Percentiles rank a stretch among this genome's conserved stretches.
phyloP scores from a whole-genome alignment of 306 rosid species.

The Hippophae gyantsensis region DNA sequence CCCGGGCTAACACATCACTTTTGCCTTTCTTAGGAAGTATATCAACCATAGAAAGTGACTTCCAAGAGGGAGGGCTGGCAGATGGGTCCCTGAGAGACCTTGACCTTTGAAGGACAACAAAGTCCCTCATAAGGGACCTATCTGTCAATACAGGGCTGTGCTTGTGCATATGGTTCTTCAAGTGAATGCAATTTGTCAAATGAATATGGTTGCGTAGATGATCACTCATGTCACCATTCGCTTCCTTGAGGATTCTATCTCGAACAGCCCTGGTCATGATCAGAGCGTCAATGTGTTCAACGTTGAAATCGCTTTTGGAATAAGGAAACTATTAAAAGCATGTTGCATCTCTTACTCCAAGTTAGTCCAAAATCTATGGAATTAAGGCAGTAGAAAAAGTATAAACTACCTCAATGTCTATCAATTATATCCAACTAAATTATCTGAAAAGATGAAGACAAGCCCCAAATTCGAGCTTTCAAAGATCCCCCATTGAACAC shows the following conservation, averaged over 20 bases:
- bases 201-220: slow-evolving; percentile 96
- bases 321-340: slow-evolving; percentile 28
- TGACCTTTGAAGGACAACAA: slow-evolving; percentile 80
- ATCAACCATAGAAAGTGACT: slow-evolving; percentile 73
- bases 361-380: slow-evolving; percentile 21
- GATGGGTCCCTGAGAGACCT: slow-evolving; percentile 94
- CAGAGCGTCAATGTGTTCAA: slow-evolving; percentile 38
- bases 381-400: slow-evolving; percentile 20
- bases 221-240: slow-evolving; percentile 90
- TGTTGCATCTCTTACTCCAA: slow-evolving; percentile 36
- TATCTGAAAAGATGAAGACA: slow-evolving; percentile 17
- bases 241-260: slow-evolving; percentile 87
- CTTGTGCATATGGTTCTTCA: slow-evolving; percentile 99
- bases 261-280: slow-evolving; percentile 95
- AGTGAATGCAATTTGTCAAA: slow-evolving; percentile 94
- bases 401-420: slow-evolving; percentile 10
- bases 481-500: slow-evolving; percentile 16
- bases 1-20: slow-evolving; percentile 42
- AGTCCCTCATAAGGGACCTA: slow-evolving; percentile 88
- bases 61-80: slow-evolving; percentile 95
- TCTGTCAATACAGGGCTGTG: slow-evolving; percentile 84
- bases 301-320: slow-evolving; percentile 32
- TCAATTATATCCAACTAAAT: slow-evolving; percentile 14
- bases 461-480: slow-evolving; percentile 31
- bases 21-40: slow-evolving; percentile 59